A percentile compares a stretch with the other conserved stretches of the same genome.
phyloP scores from a whole-genome alignment of 2,329 filamentous ascomycete genomes.

The Knoxdaviesia capensis region DNA sequence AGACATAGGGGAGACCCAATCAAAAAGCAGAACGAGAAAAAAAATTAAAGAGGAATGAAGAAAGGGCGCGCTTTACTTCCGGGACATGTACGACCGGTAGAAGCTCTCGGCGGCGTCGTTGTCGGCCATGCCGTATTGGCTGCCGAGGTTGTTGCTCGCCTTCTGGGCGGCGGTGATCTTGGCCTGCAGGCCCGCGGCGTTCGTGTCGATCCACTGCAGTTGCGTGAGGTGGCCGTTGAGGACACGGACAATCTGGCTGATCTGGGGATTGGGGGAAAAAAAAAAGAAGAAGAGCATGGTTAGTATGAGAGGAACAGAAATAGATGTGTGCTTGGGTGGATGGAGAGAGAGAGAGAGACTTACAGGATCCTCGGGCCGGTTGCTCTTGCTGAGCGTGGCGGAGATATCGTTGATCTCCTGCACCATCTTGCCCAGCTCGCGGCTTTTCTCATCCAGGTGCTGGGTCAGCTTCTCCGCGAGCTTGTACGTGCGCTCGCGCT shows the following conservation, averaged over 20 bases:
- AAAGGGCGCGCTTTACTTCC: constrained; percentile 25
- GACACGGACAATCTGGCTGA: constrained; percentile 88
- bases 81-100: constrained; percentile 70
- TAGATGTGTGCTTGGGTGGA: not conserved
- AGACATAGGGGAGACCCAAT: not conserved
- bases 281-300: constrained; percentile 2
- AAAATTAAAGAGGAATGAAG: constrained; percentile 1
- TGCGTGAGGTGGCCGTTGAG: constrained; percentile 85
- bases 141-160: constrained; percentile 42
- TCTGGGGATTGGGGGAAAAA: constrained; percentile 21
- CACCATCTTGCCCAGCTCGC: constrained; percentile 87
- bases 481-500: constrained; percentile 91
- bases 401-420: constrained; percentile 93
- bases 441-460: constrained; percentile 80
- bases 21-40: not conserved
- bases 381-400: constrained; percentile 72
- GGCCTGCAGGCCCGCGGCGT: constrained; percentile 58
- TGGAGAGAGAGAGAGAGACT: constrained; percentile 15
- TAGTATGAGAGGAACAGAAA: constrained; percentile 1
- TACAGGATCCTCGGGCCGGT: constrained; percentile 74
- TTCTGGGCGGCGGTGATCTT: constrained; percentile 74
- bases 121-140: constrained; percentile 37
- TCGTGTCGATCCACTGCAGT: constrained; percentile 81
- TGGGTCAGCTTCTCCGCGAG: constrained; percentile 84
- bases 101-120: constrained; percentile 70